Evolutionary conservation across 2,329 filamentous ascomycete species (phyloP).

Genomic region (Clarireedia monteithiana): DNA sequence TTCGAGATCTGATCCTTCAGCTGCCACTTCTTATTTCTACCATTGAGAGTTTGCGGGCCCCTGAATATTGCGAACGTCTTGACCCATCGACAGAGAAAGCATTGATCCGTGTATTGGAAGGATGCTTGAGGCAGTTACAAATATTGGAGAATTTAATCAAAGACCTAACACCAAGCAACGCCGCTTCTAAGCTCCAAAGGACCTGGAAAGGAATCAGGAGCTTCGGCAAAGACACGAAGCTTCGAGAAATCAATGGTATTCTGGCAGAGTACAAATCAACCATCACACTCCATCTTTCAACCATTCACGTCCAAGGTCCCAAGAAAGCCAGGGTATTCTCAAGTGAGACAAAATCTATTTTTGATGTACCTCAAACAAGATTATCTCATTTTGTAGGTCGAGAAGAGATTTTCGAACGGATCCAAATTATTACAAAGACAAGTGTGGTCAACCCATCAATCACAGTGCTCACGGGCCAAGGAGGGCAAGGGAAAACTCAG

Average conservation of each 20-base stretch:
- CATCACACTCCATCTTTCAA: constrained; percentile 4
- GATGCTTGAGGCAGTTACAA: constrained; percentile 1
- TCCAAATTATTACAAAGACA: neutral
- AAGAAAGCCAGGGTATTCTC: neutral
- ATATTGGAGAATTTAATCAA: constrained; percentile 1
- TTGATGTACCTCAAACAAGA: neutral
- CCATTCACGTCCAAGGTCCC: neutral
- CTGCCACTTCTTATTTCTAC: neutral
- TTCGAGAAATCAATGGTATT: constrained; percentile 1
- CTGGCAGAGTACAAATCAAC: constrained; percentile 2
- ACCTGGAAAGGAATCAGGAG: constrained; percentile 5
- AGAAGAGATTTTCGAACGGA: neutral
- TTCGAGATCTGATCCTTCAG: neutral
- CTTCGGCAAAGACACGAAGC: constrained; percentile 7
- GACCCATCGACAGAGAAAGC: neutral
- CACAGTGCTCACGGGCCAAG: constrained; percentile 1
- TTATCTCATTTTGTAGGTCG: constrained; percentile 1
- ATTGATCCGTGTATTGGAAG: constrained; percentile 5
- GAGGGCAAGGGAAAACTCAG: constrained; percentile 10
- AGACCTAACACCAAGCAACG: neutral
- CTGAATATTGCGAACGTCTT: neutral
- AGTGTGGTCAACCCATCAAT: neutral
- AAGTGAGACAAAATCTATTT: neutral
- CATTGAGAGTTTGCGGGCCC: neutral
- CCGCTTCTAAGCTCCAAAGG: constrained; percentile 4